A percentile compares a stretch with the other conserved stretches of the same genome.
These are phyloP conservation scores for Celoporthe dispersa DNA, from an alignment of 2,329 filamentous ascomycete genomes.

Conservation along the genomic window DNA sequence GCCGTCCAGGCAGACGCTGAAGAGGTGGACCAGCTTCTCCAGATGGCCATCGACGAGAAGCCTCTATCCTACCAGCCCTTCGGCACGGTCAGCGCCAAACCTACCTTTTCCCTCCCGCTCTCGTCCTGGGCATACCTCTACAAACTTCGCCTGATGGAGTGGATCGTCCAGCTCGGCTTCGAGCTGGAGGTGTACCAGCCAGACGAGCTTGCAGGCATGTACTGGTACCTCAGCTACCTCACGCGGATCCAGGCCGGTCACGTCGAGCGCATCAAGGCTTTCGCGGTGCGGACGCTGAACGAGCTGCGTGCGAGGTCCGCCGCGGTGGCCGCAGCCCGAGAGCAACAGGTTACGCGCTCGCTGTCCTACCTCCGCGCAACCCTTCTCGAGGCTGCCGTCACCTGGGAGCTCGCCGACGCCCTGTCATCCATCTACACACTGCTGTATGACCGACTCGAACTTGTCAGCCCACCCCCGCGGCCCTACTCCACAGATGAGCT, in stretches of 20 bases:
- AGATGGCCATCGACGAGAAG: constrained; percentile 63
- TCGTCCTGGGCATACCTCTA: constrained; percentile 90
- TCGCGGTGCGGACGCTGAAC: constrained; percentile 52
- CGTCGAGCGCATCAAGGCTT: constrained; percentile 72
- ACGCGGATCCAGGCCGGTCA: constrained; percentile 71
- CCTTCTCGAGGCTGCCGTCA: constrained; percentile 68
- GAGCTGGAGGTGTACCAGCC: constrained; percentile 88
- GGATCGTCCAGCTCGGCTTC: constrained; percentile 89
- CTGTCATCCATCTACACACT: constrained; percentile 68
- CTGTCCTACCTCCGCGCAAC: constrained; percentile 62
- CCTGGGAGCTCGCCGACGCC: constrained; percentile 59
- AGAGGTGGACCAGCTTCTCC: constrained; percentile 72
- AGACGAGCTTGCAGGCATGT: constrained; percentile 86
- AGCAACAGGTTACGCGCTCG: constrained; percentile 52
- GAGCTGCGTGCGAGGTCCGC: constrained; percentile 36
- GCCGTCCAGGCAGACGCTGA: constrained; percentile 81
- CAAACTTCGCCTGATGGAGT: constrained; percentile 87
- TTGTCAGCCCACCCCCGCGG: constrained; percentile 55
- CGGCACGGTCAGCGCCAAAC: constrained; percentile 49
- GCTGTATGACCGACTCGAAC: constrained; percentile 58
- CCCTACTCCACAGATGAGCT: constrained; percentile 71
- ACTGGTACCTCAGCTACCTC: constrained; percentile 83
- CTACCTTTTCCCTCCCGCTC: constrained; percentile 71
- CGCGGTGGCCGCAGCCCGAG: constrained; percentile 39
- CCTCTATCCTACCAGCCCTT: constrained; percentile 55